Evolutionary conservation across 1,139 yeast genomes (phyloP), one percentile per base, ranked within the genome.

Genomic region (Sugiyamaella novakii): DNA sequence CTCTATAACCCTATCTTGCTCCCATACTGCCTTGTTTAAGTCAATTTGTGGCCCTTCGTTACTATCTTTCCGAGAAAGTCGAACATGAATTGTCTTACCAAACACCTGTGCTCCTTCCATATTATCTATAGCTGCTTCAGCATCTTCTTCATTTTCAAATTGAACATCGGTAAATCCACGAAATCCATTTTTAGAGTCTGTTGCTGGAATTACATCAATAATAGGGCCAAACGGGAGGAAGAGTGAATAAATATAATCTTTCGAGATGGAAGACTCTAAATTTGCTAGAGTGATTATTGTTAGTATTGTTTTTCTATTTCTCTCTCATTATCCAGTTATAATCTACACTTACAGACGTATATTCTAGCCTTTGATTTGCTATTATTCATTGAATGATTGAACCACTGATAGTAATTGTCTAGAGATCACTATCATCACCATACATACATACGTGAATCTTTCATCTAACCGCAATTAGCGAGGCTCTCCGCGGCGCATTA

Each of bases 201-300:
- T 35, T 2, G 33, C 49, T 1, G 50, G 45, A 30, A 51, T 39
- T 3, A 68, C 60, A 12, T 59, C 59, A 15, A 63, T 53, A 12
- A 70, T 64, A 18, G 69, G 72, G 3, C 74, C 74, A 56, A 69
- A 70, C 7, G 74, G 61, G 17, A 66, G 43, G 45, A 69, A 69
- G 40, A 65, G 43, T 24, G 54, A 44, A 29, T 59, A 36, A 5
- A 65, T 28, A 31, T 60, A 56, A 5, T 56, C 62, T 29, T 51
- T 56, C 14, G 59, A 48, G 11, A 55, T 52, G 29, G 54, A 22
- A 12, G 47, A 36, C 36, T 55, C 60, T 19, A 58, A 40, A 42
- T 58, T 58, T 17, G 54, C 58, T 47, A 41, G 12, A 24, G n/a
- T n/a, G n/a, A n/a, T n/a, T n/a, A n/a, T n/a, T 38, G 30, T 30